Conservation (phyloP, 331 rosid species). For the Malus hybrid region DNA sequence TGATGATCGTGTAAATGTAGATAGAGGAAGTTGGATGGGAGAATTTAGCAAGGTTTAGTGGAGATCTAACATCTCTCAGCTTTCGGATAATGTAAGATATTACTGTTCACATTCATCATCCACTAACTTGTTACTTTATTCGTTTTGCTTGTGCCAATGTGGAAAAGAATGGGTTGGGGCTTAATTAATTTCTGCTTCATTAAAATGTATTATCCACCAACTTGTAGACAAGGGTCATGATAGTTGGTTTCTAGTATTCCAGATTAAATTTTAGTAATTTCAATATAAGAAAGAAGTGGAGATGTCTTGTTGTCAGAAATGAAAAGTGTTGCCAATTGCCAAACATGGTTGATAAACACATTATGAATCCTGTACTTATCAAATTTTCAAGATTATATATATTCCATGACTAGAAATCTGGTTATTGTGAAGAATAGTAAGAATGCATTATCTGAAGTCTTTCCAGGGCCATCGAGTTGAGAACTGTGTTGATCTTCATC, state of each 20-base stretch:
- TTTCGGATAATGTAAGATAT: constrained; percentile 27
- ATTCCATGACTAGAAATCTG: neutral
- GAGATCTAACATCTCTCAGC: constrained; percentile 26
- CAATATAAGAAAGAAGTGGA: neutral
- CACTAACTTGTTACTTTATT: neutral
- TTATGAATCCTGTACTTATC: neutral
- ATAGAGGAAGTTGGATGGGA: constrained; percentile 43
- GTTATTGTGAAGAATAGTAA: neutral
- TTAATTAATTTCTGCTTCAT: no score
- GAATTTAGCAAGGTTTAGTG: constrained; percentile 19
- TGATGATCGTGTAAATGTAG: constrained; percentile 13
- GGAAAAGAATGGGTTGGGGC: neutral
- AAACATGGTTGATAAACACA: neutral
- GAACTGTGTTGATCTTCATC: neutral
- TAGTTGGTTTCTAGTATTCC: neutral
- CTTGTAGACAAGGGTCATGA: neutral
- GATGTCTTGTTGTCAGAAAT: neutral
- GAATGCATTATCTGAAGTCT: neutral
- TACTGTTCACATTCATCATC: neutral
- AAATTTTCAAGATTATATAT: neutral
- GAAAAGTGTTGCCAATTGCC: neutral
- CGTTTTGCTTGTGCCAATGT: neutral
- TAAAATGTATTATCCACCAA: neutral
- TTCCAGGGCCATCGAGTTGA: neutral
- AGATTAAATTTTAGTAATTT: neutral